phyloP scores from a whole-genome alignment of 2,329 filamentous ascomycete species.

The Cladophialophora yegresii region DNA sequence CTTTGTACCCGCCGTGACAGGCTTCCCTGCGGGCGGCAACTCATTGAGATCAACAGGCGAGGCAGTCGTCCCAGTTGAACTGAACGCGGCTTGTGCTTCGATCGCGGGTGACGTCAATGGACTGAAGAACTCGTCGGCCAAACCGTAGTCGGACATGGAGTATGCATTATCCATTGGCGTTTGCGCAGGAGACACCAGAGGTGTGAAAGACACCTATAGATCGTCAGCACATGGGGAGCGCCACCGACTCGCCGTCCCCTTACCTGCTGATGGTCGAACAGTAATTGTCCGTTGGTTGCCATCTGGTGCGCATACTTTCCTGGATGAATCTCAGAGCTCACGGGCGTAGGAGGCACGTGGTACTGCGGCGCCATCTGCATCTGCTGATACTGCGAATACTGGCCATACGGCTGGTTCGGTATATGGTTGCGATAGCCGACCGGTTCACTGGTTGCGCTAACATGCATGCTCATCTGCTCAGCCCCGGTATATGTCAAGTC shows the following conservation, averaged over 20 bases:
- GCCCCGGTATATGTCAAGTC: conserved; percentile 21
- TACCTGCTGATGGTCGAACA: conserved; percentile 50
- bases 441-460: conserved; percentile 29
- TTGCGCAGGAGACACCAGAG: conserved; percentile 54
- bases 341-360: conserved; percentile 50
- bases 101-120: conserved; percentile 55
- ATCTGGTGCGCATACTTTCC: conserved; percentile 46
- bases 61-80: conserved; percentile 46
- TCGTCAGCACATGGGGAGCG: conserved; percentile 27
- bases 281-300: conserved; percentile 44
- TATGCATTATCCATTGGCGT: conserved; percentile 53
- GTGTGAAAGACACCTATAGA: conserved; percentile 51
- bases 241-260: neutral
- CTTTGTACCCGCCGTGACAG: conserved; percentile 43
- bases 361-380: conserved; percentile 35
- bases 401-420: conserved; percentile 33
- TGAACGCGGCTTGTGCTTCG: conserved; percentile 46
- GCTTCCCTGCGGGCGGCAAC: conserved; percentile 37
- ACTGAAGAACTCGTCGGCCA: conserved; percentile 54
- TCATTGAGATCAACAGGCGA: conserved; percentile 47
- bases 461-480: conserved; percentile 36
- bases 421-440: conserved; percentile 33
- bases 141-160: conserved; percentile 51
- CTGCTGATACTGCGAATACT: conserved; percentile 39
- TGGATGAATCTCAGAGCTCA: conserved; percentile 52